These are phyloP conservation scores for Balamuthia mandrillaris DNA, from an alignment of 208 protist species.

Conservation along the genomic window DNA sequence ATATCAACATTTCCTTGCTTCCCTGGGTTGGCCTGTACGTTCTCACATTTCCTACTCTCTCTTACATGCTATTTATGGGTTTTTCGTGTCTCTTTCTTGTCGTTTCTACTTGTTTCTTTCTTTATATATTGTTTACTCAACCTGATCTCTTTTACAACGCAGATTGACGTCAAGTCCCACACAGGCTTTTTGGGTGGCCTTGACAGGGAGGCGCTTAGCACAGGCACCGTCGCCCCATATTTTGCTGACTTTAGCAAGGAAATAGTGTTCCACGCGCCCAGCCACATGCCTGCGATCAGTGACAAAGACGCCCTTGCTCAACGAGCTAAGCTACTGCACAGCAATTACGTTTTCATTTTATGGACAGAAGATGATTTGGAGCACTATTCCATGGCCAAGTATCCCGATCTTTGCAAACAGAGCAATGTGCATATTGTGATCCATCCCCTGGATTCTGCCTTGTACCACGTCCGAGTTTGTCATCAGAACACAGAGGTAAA, in stretches of 20 bases:
- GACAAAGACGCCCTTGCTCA: background rate
- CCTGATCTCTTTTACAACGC: background rate
- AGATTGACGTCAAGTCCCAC: conserved; percentile 35
- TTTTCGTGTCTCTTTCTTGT: too few species aligned
- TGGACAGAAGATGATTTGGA: conserved; percentile 26
- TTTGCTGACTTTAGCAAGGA: conserved; percentile 27
- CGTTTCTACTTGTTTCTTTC: background rate
- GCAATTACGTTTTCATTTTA: conserved; percentile 3
- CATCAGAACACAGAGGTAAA: background rate
- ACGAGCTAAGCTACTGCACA: background rate
- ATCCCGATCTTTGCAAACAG: too few species aligned
- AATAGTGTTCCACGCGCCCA: conserved; percentile 19
- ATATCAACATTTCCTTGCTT: background rate
- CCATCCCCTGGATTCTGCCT: background rate
- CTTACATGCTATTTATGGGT: too few species aligned
- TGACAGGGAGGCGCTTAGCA: background rate
- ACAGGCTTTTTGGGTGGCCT: conserved; percentile 20
- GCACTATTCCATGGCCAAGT: too few species aligned
- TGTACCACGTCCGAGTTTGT: background rate
- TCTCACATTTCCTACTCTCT: background rate
- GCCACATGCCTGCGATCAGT: background rate
- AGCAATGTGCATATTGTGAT: too few species aligned
- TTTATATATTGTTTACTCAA: too few species aligned
- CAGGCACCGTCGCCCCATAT: conserved; percentile 14
- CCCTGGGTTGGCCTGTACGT: conserved; percentile 18